These are phyloP conservation scores for Dimocarpus longan DNA, from an alignment of 345 rosid genomes.

Conservation along the genomic window DNA sequence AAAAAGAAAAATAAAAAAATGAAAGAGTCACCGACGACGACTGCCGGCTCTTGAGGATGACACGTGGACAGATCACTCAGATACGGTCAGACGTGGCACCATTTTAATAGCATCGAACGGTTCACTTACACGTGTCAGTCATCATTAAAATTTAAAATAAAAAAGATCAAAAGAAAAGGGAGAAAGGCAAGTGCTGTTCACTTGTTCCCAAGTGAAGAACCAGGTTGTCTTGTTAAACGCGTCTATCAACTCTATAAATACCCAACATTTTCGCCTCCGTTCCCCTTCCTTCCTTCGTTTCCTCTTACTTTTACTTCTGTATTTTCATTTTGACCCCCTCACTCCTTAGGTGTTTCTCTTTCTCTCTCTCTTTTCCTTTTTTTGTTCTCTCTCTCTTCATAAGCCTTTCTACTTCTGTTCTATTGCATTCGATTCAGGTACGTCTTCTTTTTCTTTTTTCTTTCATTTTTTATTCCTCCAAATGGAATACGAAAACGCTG, in stretches of 20 bases:
- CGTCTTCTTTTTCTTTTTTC: not conserved
- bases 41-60: slow-evolving; percentile 25
- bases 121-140: slow-evolving; percentile 41
- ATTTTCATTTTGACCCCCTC: slow-evolving; percentile 11
- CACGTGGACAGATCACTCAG: slow-evolving; percentile 44
- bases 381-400: slow-evolving; percentile 3
- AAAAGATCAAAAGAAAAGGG: not conserved
- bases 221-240: slow-evolving; percentile 65
- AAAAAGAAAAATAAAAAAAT: not conserved
- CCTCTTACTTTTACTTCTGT: not conserved
- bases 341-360: slow-evolving; percentile 30
- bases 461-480: not conserved
- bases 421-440: slow-evolving; percentile 22
- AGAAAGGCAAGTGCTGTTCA: slow-evolving; percentile 24
- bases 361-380: not conserved
- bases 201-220: slow-evolving; percentile 38
- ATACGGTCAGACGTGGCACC: slow-evolving; percentile 28
- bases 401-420: not conserved
- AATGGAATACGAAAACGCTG: slow-evolving; percentile 17
- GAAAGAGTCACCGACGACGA: slow-evolving; percentile 26
- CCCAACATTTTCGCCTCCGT: slow-evolving; percentile 25
- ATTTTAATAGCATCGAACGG: not conserved
- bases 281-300: slow-evolving; percentile 32
- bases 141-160: not conserved
- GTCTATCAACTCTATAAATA: slow-evolving; percentile 77